Conservation (phyloP, 257 asterid genomes). For the Solanum corneliomulleri region DNA sequence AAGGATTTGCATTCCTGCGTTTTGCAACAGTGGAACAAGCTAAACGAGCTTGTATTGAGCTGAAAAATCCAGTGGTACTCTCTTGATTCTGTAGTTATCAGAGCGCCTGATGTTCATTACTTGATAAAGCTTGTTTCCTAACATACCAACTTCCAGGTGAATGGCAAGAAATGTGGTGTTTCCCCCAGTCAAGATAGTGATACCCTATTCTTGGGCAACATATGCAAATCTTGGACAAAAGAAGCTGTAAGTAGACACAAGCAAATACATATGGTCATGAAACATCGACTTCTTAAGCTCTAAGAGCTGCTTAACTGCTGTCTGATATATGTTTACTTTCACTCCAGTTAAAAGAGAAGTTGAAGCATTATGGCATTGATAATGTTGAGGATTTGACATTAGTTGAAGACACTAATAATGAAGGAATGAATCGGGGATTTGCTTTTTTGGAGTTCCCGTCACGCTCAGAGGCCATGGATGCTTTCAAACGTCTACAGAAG, state of each 20-base stretch:
- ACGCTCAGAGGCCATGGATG: constrained; percentile 94
- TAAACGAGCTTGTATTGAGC: constrained; percentile 72
- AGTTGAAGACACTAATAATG: constrained; percentile 76
- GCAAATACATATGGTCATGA: not conserved
- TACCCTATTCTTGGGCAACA: constrained; percentile 88
- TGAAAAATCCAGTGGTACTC: constrained; percentile 86
- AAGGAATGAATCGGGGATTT: constrained; percentile 83
- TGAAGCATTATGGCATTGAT: constrained; percentile 66
- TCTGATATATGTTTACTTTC: constrained; percentile 31
- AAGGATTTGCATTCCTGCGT: constrained; percentile 95
- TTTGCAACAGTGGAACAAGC: constrained; percentile 96
- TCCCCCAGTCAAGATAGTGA: constrained; percentile 98
- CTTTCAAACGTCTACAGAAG: constrained; percentile 95
- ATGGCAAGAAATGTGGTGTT: constrained; percentile 97
- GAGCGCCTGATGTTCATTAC: constrained; percentile 10
- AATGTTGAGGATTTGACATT: constrained; percentile 82
- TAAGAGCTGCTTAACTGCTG: constrained; percentile 11
- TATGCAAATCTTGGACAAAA: constrained; percentile 92
- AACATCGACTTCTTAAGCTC: constrained; percentile 18
- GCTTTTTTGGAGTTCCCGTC: constrained; percentile 91
- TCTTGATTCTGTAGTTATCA: constrained; percentile 22
- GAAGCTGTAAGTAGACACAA: constrained; percentile 69
- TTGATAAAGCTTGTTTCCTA: constrained; percentile 25
- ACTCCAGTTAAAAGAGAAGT: constrained; percentile 81
- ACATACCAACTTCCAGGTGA: constrained; percentile 64